A percentile compares a stretch with the other conserved stretches of the same genome.
Conservation (phyloP, 2,329 filamentous ascomycete genomes). For the Ceratocystis huliohia region DNA sequence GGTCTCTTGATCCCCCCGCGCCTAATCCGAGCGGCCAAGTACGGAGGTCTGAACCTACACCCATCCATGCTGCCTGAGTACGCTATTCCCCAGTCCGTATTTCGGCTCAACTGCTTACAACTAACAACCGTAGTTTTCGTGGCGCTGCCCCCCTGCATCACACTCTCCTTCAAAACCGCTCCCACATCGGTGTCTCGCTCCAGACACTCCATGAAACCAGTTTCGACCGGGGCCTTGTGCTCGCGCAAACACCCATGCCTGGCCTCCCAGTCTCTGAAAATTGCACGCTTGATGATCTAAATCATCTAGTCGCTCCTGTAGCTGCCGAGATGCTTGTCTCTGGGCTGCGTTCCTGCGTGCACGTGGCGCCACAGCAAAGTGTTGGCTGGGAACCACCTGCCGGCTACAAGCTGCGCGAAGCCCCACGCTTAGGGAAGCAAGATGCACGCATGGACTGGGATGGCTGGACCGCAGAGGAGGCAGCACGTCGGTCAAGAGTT, state of each 20-base stretch:
- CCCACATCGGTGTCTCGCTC: conserved; percentile 61
- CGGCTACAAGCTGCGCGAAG: conserved; percentile 33
- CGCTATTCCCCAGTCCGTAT: conserved; percentile 22
- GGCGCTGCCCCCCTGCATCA: conserved; percentile 81
- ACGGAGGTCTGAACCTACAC: conserved; percentile 87
- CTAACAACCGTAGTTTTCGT: conserved; percentile 44
- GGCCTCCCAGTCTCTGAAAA: conserved; percentile 39
- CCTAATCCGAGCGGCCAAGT: conserved; percentile 55
- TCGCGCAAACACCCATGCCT: conserved; percentile 54
- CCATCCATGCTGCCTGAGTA: conserved; percentile 81
- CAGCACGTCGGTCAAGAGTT: conserved; percentile 45
- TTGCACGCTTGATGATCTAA: conserved; percentile 34
- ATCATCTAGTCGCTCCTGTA: conserved; percentile 42
- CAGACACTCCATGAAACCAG: conserved; percentile 67
- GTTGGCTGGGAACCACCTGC: conserved; percentile 11
- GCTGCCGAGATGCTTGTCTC: conserved; percentile 60
- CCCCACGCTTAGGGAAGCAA: conserved; percentile 57
- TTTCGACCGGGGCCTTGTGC: conserved; percentile 69
- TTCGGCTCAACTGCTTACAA: conserved; percentile 1
- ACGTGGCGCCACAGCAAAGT: conserved; percentile 44
- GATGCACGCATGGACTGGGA: conserved; percentile 52
- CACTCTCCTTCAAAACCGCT: conserved; percentile 53
- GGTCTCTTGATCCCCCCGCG: conserved; percentile 74
- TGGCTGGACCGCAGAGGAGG: conserved; percentile 38
- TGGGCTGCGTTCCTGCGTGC: conserved; percentile 49